These are phyloP conservation scores for Sporisorium scitamineum DNA, from an alignment of 1,284 basidiomycete species.

Conservation along the genomic window DNA sequence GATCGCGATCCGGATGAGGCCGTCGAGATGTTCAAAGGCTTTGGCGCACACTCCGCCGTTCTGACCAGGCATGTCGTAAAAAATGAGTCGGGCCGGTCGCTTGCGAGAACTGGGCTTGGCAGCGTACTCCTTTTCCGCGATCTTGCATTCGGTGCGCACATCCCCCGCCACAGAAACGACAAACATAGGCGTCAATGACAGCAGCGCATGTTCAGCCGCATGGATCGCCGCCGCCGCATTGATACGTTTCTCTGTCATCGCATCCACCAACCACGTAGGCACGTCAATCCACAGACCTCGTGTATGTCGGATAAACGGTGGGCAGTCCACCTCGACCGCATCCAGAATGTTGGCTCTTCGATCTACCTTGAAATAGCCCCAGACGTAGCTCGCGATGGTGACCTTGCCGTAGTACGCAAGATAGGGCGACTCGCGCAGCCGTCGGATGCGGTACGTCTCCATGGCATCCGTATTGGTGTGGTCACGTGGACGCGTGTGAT, in stretches of 20 bases:
- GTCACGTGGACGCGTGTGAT: slow-evolving; percentile 77
- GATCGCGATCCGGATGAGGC: slow-evolving; percentile 77
- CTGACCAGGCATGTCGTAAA: slow-evolving; percentile 82
- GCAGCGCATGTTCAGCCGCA: slow-evolving; percentile 83
- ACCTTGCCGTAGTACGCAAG: slow-evolving; percentile 82
- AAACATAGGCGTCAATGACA: slow-evolving; percentile 78
- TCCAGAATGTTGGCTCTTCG: slow-evolving; percentile 77
- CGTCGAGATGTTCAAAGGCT: slow-evolving; percentile 83
- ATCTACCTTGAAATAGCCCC: slow-evolving; percentile 72
- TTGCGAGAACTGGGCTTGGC: slow-evolving; percentile 76
- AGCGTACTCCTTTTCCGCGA: slow-evolving; percentile 80
- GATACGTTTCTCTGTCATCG: slow-evolving; percentile 75
- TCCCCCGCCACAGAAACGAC: slow-evolving; percentile 76
- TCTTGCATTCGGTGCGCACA: slow-evolving; percentile 86
- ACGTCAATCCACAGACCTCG: slow-evolving; percentile 89
- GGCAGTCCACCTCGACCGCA: slow-evolving; percentile 81
- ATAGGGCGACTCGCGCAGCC: slow-evolving; percentile 76
- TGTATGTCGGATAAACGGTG: slow-evolving; percentile 81
- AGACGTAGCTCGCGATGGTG: slow-evolving; percentile 78
- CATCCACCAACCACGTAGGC: slow-evolving; percentile 74
- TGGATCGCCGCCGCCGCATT: slow-evolving; percentile 83
- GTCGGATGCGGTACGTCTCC: slow-evolving; percentile 81
- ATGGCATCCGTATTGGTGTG: slow-evolving; percentile 81
- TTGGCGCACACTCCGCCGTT: slow-evolving; percentile 80
- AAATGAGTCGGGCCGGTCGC: slow-evolving; percentile 84